Conservation (phyloP, 2,329 filamentous ascomycete species). For the Aspergillus arachidicola region DNA sequence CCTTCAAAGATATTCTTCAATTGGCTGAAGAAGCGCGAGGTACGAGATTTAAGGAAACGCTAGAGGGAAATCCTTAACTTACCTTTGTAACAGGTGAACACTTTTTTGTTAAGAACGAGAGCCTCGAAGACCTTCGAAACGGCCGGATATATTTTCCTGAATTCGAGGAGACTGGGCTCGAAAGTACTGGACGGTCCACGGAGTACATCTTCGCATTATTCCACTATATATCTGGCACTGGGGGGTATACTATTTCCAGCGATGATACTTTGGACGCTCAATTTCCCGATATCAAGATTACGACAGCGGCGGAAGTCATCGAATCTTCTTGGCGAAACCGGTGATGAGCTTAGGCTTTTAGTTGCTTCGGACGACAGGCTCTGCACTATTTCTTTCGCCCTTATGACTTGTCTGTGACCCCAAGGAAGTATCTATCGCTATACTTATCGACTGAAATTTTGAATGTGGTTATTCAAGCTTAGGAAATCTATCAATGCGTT, state of each 20-base stretch:
- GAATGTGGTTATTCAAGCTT: too few relatives aligned
- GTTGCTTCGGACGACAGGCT: too few relatives aligned
- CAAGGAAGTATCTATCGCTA: too few relatives aligned
- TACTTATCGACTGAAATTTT: too few relatives aligned
- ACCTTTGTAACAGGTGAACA: not conserved
- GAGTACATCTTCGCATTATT: conserved; percentile 8
- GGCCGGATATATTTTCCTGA: conserved; percentile 8
- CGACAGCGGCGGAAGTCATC: conserved; percentile 4
- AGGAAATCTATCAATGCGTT: too few relatives aligned
- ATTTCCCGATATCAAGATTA: conserved; percentile 4
- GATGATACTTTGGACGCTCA: not conserved
- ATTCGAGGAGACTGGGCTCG: conserved; percentile 3
- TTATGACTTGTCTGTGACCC: too few relatives aligned
- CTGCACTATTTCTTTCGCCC: too few relatives aligned
- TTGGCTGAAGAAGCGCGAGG: not conserved
- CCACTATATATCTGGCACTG: not conserved
- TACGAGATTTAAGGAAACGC: not conserved
- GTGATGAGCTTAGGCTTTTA: not conserved
- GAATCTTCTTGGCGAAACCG: not conserved
- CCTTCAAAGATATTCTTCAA: conserved; percentile 2
- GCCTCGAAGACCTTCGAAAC: not conserved
- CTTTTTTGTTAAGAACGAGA: not conserved
- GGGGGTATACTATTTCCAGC: not conserved
- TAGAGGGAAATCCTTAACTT: not conserved
- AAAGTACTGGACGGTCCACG: not conserved